Evolutionary conservation across 345 rosid species (phyloP).

Genomic region (Citrus glauca): DNA sequence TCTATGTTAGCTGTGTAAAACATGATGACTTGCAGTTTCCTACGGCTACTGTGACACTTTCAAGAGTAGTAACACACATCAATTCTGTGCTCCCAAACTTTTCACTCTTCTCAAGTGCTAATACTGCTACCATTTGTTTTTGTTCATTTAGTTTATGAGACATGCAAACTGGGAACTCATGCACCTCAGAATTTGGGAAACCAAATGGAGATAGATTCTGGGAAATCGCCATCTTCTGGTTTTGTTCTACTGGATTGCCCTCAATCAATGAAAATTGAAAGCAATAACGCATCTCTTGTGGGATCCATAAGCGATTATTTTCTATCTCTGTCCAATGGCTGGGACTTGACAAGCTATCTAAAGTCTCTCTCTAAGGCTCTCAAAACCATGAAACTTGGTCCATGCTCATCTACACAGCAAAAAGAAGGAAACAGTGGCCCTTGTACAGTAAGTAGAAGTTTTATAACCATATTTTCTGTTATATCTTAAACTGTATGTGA

Average conservation of each 20-base stretch:
- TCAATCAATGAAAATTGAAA: constrained; percentile 96
- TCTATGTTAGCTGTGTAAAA: background rate
- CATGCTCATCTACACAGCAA: constrained; percentile 53
- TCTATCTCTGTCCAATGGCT: constrained; percentile 94
- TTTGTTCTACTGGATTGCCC: constrained; percentile 95
- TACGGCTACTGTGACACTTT: background rate
- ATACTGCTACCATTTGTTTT: background rate
- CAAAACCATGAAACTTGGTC: constrained; percentile 72
- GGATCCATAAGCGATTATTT: constrained; percentile 98
- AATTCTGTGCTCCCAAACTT: background rate
- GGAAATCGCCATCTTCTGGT: constrained; percentile 66
- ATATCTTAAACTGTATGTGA: background rate
- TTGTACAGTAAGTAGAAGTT: constrained; percentile 59
- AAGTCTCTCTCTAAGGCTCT: constrained; percentile 90
- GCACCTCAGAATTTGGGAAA: constrained; percentile 75
- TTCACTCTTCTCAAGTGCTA: background rate
- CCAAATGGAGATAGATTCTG: constrained; percentile 79
- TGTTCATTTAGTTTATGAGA: constrained; percentile 70
- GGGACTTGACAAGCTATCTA: constrained; percentile 94
- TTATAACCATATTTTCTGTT: background rate
- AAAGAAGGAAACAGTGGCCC: constrained; percentile 83
- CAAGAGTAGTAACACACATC: background rate
- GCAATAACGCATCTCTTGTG: constrained; percentile 83
- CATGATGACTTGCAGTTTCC: background rate
- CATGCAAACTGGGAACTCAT: constrained; percentile 93